Conservation (phyloP, 441 rosid genomes). For the Pelargonium cotyledonis region DNA sequence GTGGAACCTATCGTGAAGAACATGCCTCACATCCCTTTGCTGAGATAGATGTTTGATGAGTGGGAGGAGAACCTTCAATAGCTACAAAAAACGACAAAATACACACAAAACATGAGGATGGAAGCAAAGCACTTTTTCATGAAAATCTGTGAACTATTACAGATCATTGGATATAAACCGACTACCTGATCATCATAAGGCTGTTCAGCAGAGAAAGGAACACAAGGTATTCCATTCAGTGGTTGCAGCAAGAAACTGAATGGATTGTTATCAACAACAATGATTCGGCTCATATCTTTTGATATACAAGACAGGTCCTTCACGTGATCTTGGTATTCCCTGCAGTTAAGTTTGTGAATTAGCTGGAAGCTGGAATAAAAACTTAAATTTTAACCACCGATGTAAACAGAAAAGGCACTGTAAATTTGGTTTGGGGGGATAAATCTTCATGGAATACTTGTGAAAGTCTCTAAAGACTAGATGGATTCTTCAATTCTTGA, state of each 20-base stretch:
- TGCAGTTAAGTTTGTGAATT: slow-evolving; percentile 4
- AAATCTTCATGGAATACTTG: no score
- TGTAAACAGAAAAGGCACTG: no score
- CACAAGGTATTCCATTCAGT: slow-evolving; percentile 33
- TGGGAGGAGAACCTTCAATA: slow-evolving; percentile 43
- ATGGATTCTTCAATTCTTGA: no score
- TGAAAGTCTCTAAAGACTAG: no score
- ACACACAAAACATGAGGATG: background rate
- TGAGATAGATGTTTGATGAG: slow-evolving; percentile 39
- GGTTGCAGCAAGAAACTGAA: slow-evolving; percentile 41
- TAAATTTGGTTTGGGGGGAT: no score
- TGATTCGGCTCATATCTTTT: slow-evolving; percentile 24
- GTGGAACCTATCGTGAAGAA: slow-evolving; percentile 35
- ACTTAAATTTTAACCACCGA: no score
- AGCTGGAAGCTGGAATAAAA: no score
- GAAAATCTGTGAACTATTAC: background rate
- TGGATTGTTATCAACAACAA: slow-evolving; percentile 38
- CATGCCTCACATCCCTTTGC: slow-evolving; percentile 43
- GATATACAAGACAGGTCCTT: slow-evolving; percentile 34
- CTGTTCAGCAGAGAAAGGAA: slow-evolving; percentile 33
- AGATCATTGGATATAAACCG: background rate
- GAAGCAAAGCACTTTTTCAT: background rate
- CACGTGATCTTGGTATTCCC: slow-evolving; percentile 33
- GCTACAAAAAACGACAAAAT: slow-evolving; percentile 19
- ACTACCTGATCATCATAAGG: slow-evolving; percentile 33